Evolutionary conservation across 2,329 filamentous ascomycete species (phyloP).

Genomic region (Ascochyta rabiei): DNA sequence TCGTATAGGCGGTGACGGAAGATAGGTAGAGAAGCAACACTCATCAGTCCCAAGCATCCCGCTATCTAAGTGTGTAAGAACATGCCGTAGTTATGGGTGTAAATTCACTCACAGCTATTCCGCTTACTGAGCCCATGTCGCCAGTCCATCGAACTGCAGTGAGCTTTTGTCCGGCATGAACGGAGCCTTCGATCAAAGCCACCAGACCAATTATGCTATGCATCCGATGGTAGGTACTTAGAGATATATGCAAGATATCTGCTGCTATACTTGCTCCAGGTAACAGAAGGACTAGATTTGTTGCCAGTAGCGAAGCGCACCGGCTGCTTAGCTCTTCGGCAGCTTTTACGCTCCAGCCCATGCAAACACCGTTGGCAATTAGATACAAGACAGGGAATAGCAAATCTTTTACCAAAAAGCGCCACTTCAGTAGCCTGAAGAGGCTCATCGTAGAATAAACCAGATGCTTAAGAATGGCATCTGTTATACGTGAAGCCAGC

Average conservation of each 20-base stretch:
- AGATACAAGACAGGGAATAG: background rate
- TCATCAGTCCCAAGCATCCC: no score
- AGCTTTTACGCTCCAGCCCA: background rate
- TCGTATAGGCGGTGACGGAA: no score
- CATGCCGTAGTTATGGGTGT: no score
- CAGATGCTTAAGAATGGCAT: background rate
- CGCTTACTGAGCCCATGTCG: no score
- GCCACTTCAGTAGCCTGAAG: background rate
- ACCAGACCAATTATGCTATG: background rate
- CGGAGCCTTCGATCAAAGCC: no score
- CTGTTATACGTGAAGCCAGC: no score
- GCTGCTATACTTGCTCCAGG: no score
- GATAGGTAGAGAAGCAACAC: no score
- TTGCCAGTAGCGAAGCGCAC: background rate
- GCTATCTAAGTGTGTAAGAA: no score
- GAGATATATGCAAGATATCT: background rate
- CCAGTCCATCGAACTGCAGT: no score
- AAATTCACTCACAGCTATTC: no score
- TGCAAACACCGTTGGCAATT: background rate
- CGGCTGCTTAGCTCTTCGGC: background rate
- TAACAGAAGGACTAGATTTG: background rate
- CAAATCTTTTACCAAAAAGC: background rate
- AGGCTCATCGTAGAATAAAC: background rate
- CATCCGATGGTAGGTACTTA: background rate
- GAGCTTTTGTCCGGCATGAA: no score